Conservation (phyloP, 441 rosid genomes). For the Adansonia grandidieri region DNA sequence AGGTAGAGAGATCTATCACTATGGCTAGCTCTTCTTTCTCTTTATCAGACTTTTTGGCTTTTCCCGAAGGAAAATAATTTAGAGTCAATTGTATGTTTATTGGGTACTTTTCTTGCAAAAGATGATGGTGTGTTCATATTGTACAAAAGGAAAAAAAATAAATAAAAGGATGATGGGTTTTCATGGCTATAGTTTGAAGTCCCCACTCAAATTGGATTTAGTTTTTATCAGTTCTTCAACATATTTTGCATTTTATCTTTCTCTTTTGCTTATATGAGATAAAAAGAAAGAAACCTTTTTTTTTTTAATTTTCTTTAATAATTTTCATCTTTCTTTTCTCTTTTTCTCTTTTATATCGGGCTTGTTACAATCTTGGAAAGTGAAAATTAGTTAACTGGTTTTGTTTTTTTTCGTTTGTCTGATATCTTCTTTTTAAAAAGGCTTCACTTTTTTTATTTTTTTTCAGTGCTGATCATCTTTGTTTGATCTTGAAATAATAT, state of each 20-base stretch:
- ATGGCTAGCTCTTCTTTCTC: conserved; percentile 7
- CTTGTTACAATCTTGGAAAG: conserved; percentile 46
- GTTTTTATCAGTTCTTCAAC: conserved; percentile 40
- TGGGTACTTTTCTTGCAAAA: conserved; percentile 27
- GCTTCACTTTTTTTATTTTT: background rate
- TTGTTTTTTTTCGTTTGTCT: conserved; percentile 38
- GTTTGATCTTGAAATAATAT: conserved; percentile 32
- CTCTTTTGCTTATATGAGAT: conserved; percentile 37
- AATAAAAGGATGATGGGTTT: background rate
- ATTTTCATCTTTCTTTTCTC: conserved; percentile 27
- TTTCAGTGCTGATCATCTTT: conserved; percentile 20
- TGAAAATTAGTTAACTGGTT: conserved; percentile 38
- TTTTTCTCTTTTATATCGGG: conserved; percentile 30
- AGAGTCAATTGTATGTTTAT: conserved; percentile 9
- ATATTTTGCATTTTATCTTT: conserved; percentile 34
- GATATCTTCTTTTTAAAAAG: conserved; percentile 4
- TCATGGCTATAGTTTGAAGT: conserved; percentile 36
- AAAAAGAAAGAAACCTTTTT: conserved; percentile 27
- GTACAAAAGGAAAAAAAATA: background rate
- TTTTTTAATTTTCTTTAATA: conserved; percentile 12
- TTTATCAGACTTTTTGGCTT: too few species aligned
- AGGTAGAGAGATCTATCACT: conserved; percentile 56
- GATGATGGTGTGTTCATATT: conserved; percentile 37
- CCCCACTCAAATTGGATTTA: conserved; percentile 47
- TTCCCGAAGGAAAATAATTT: too few species aligned